Evolutionary conservation across 2,329 filamentous ascomycete species (phyloP).

Genomic region (Phyllosticta ampelicida): DNA sequence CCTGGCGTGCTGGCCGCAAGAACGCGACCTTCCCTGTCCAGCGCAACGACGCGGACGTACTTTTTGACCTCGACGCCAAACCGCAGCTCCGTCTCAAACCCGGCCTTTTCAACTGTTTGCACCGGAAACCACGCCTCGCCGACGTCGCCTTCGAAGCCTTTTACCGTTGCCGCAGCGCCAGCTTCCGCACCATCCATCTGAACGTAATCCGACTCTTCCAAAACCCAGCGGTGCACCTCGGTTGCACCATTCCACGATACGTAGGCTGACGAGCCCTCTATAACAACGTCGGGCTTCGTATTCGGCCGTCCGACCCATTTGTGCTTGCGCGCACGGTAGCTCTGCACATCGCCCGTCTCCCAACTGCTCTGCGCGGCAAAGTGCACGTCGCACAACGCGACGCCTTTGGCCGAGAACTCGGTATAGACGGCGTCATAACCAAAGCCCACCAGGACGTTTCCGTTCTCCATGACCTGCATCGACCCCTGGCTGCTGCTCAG

Average conservation of each 20-base stretch:
- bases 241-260: conserved; percentile 22
- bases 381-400: conserved; percentile 33
- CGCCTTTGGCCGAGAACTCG: conserved; percentile 34
- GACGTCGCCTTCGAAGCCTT: not conserved
- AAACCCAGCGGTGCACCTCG: conserved; percentile 17
- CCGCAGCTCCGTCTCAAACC: conserved; percentile 13
- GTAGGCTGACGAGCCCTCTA: conserved; percentile 13
- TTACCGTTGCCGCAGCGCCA: conserved; percentile 17
- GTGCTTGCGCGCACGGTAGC: conserved; percentile 27
- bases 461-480: conserved; percentile 31
- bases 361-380: conserved; percentile 20
- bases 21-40: conserved; percentile 10
- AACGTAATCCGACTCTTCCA: conserved; percentile 18
- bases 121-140: conserved; percentile 6
- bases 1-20: conserved; percentile 1
- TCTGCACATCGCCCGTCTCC: conserved; percentile 22
- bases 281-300: conserved; percentile 14
- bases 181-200: conserved; percentile 1
- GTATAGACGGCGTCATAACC: conserved; percentile 40
- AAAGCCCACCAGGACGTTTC: conserved; percentile 40
- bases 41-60: conserved; percentile 11
- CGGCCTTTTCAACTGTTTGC: conserved; percentile 10
- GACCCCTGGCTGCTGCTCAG: conserved; percentile 32
- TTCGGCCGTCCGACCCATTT: conserved; percentile 16
- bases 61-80: conserved; percentile 1